Percentiles rank a stretch among this genome's conserved stretches.
phyloP scores from a whole-genome alignment of 257 asterid genomes.

The Penstemon eatonii region DNA sequence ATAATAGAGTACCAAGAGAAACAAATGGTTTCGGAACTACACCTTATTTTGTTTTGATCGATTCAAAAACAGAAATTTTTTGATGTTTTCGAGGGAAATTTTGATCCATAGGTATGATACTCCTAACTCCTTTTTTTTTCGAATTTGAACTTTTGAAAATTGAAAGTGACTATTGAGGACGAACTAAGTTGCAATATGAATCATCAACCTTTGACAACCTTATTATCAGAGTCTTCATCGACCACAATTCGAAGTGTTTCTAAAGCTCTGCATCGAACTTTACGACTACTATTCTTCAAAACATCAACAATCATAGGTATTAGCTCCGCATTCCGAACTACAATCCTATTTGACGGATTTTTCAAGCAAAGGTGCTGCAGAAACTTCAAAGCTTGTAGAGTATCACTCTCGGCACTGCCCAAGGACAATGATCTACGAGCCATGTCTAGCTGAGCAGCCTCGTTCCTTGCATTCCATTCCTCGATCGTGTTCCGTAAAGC shows the following conservation, averaged over 20 bases:
- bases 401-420: slow-evolving; percentile 64
- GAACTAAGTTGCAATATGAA: slow-evolving; percentile 20
- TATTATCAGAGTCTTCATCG: slow-evolving; percentile 82
- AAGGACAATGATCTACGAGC: slow-evolving; percentile 63
- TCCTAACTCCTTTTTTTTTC: too few species aligned
- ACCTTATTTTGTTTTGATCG: too few species aligned
- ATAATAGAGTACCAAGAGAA: too few species aligned
- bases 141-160: too few species aligned
- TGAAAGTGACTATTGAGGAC: too few species aligned
- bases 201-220: slow-evolving; percentile 63
- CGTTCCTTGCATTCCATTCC: slow-evolving; percentile 97
- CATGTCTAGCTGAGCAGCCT: slow-evolving; percentile 89
- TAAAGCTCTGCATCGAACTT: slow-evolving; percentile 68
- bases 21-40: too few species aligned
- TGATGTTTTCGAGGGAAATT: too few species aligned
- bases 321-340: slow-evolving; percentile 65
- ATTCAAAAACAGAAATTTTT: too few species aligned
- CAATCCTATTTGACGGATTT: slow-evolving; percentile 60
- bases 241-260: slow-evolving; percentile 85
- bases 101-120: too few species aligned
- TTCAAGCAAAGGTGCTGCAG: slow-evolving; percentile 68
- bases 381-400: slow-evolving; percentile 61
- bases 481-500: slow-evolving; percentile 84
- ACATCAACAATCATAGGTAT: slow-evolving; percentile 78
- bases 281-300: slow-evolving; percentile 69